Conservation (phyloP, 192 early-diverging fungal species). For the Podochytrium sp. region DNA sequence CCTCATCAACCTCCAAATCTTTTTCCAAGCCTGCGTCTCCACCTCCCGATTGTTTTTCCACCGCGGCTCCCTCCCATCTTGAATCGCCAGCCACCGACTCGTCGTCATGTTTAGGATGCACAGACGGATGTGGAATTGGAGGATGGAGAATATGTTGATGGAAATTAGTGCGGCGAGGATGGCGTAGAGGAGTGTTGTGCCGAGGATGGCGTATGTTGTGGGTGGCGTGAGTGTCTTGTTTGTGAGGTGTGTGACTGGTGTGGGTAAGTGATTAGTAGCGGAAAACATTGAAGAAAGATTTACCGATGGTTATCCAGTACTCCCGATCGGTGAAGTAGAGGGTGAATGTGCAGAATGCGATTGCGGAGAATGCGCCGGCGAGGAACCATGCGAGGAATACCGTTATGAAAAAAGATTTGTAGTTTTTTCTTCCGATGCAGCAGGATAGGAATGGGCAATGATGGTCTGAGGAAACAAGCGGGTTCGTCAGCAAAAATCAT, state of each 20-base stretch:
- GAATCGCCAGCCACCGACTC: conserved; percentile 22
- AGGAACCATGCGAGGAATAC: conserved; percentile 28
- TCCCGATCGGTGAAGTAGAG: conserved; percentile 39
- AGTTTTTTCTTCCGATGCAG: conserved; percentile 52
- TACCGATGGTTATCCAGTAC: neutral
- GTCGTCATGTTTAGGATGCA: conserved; percentile 25
- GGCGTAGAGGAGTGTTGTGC: neutral
- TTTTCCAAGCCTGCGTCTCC: conserved; percentile 16
- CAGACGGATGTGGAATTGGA: conserved; percentile 18
- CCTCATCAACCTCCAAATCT: neutral
- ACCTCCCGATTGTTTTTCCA: neutral
- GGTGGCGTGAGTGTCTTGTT: neutral
- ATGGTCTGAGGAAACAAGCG: conserved; percentile 50
- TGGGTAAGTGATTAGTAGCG: neutral
- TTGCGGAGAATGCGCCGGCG: conserved; percentile 3
- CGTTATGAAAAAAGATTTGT: conserved; percentile 40
- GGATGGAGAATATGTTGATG: neutral
- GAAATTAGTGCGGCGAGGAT: neutral
- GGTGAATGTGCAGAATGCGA: conserved; percentile 34
- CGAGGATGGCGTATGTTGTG: neutral
- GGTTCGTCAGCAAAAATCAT: neutral
- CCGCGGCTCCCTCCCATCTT: neutral
- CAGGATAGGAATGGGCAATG: conserved; percentile 54
- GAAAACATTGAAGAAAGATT: neutral
- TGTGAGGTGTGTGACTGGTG: neutral